A percentile compares a stretch with the other conserved stretches of the same genome.
Evolutionary conservation across 1,139 yeast genomes (phyloP).

Genomic region (Kurtzmaniella natalensis): DNA sequence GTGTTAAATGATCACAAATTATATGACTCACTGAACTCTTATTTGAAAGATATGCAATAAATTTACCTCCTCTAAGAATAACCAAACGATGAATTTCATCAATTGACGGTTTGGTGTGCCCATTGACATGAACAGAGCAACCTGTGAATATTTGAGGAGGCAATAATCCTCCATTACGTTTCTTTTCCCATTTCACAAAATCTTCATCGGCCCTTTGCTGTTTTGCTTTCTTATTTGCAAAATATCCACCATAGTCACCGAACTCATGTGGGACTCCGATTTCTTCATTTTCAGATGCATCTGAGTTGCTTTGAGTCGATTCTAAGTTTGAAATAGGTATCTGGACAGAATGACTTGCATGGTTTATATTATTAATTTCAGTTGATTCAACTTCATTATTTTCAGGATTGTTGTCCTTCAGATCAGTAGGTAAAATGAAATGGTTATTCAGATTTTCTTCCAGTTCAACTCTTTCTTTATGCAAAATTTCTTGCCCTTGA

Average conservation of each 20-base stretch:
- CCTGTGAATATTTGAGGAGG: constrained; percentile 48
- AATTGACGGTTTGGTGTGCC: constrained; percentile 78
- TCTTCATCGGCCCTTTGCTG: constrained; percentile 65
- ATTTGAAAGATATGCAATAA: constrained; percentile 60
- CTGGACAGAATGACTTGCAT: no score
- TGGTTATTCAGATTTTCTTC: not conserved
- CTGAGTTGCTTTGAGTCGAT: no score
- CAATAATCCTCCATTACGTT: constrained; percentile 25
- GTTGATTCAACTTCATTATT: no score
- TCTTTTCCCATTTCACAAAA: constrained; percentile 45
- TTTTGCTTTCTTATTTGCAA: constrained; percentile 59
- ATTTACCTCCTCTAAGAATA: constrained; percentile 75
- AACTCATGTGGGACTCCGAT: constrained; percentile 46
- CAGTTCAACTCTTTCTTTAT: not conserved
- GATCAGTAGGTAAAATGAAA: no score
- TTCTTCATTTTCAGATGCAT: no score
- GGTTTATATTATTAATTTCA: no score
- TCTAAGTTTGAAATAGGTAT: no score
- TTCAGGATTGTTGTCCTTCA: no score
- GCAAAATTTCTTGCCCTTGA: no score
- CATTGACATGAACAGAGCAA: constrained; percentile 75
- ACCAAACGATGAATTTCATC: constrained; percentile 67
- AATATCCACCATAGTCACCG: constrained; percentile 69
- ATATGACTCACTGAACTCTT: constrained; percentile 82
- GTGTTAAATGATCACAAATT: constrained; percentile 73